These are phyloP conservation scores for Thielaviopsis musarum DNA, from an alignment of 2,329 filamentous ascomycete genomes.

Conservation along the genomic window DNA sequence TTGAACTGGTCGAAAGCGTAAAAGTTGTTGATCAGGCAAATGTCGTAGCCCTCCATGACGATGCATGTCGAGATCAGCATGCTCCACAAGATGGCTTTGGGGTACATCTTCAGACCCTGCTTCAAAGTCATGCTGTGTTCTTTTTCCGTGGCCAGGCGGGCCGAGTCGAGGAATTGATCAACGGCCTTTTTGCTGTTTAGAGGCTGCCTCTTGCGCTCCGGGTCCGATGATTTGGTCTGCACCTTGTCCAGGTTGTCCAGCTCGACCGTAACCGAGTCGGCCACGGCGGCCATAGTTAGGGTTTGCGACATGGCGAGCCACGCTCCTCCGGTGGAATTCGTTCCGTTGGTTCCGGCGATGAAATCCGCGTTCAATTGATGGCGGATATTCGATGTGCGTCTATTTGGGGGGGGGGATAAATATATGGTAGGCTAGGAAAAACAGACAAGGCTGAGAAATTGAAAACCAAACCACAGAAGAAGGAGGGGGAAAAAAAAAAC, in stretches of 20 bases:
- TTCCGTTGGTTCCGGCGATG: background rate
- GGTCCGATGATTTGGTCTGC: constrained; percentile 55
- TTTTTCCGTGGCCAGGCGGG: constrained; percentile 34
- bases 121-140: constrained; percentile 54
- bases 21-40: constrained; percentile 68
- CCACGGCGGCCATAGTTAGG: constrained; percentile 9
- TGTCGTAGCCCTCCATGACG: constrained; percentile 80
- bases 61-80: constrained; percentile 81
- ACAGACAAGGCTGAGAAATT: background rate
- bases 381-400: background rate
- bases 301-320: constrained; percentile 10
- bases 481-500: background rate
- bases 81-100: constrained; percentile 73
- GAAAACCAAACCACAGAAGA: no score
- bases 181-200: constrained; percentile 25
- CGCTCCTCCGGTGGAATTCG: background rate
- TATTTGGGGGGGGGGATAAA: background rate
- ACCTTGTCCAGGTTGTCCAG: constrained; percentile 6
- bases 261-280: constrained; percentile 10
- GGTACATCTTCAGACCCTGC: constrained; percentile 68
- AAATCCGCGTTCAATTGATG: background rate
- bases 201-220: constrained; percentile 75
- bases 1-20: constrained; percentile 45
- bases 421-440: background rate
- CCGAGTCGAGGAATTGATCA: constrained; percentile 19